Percentiles rank a stretch among this genome's conserved stretches.
phyloP scores from a whole-genome alignment of 805 yeast genomes.

The Saccharomycopsis synnaedendra region DNA sequence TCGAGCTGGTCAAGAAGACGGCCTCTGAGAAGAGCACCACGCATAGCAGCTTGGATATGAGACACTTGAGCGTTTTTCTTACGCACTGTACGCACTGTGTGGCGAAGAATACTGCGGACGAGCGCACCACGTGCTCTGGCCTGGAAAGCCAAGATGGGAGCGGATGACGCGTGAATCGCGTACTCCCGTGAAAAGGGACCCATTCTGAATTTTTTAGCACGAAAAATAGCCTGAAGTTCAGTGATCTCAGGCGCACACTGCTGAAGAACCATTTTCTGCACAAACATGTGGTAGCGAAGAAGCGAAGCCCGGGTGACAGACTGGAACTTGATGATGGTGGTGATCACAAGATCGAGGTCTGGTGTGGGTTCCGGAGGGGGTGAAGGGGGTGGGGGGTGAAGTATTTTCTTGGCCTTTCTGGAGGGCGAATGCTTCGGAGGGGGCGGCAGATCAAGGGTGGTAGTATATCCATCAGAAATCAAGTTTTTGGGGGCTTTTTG shows the following conservation, averaged over 20 bases:
- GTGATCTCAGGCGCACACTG: constrained; percentile 42
- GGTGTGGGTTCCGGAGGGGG: constrained; percentile 12
- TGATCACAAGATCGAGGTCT: constrained; percentile 21
- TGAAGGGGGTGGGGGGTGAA: background rate
- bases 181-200: constrained; percentile 6
- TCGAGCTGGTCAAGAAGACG: constrained; percentile 15
- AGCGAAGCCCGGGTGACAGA: constrained; percentile 61
- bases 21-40: constrained; percentile 29
- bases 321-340: constrained; percentile 44
- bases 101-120: constrained; percentile 19
- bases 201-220: constrained; percentile 19
- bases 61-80: constrained; percentile 14
- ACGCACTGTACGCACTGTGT: constrained; percentile 21
- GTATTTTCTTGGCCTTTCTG: background rate
- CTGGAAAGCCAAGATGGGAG: constrained; percentile 27
- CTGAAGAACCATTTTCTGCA: constrained; percentile 48
- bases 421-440: background rate
- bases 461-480: background rate
- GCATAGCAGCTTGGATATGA: constrained; percentile 20
- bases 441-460: background rate
- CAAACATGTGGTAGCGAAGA: constrained; percentile 51
- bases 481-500: background rate
- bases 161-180: background rate
- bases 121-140: constrained; percentile 40
- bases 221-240: constrained; percentile 30